phyloP scores from a whole-genome alignment of 73 alveolate species.

The Symbiodinium natans region DNA sequence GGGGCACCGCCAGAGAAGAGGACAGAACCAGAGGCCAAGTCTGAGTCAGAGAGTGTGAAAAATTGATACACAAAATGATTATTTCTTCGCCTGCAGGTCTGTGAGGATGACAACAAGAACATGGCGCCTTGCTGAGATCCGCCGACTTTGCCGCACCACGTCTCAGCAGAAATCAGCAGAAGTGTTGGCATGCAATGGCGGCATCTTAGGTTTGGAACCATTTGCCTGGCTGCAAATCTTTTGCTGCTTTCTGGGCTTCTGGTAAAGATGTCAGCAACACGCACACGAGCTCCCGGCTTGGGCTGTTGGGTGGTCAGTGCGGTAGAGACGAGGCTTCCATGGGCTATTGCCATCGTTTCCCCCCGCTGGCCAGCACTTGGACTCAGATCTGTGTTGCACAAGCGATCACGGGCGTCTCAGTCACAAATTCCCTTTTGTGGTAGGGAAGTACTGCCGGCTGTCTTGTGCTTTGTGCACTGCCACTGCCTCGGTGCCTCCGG shows the following conservation, averaged over 20 bases:
- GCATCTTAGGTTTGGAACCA: conserved; percentile 70
- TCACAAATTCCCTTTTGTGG: not conserved
- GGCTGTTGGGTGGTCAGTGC: not conserved
- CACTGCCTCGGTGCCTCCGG: conserved; percentile 1
- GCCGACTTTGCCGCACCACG: not conserved
- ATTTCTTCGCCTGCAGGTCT: not conserved
- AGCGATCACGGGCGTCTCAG: not conserved
- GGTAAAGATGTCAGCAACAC: not conserved
- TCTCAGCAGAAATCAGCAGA: not conserved
- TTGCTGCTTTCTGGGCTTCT: not conserved
- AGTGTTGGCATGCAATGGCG: too few species aligned
- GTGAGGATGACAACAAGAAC: conserved; percentile 90
- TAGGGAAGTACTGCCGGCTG: conserved; percentile 88
- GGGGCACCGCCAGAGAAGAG: conserved; percentile 43
- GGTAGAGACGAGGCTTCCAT: conserved; percentile 61
- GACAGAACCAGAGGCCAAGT: conserved; percentile 46
- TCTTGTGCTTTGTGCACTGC: conserved; percentile 72
- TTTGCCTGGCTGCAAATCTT: conserved; percentile 81
- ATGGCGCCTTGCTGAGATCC: conserved; percentile 5
- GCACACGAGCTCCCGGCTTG: not conserved
- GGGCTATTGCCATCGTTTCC: conserved; percentile 90
- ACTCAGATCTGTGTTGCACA: not conserved
- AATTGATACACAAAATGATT: too few species aligned
- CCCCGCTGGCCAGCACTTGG: conserved; percentile 55
- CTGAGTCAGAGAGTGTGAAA: not conserved